Base-by-base conservation (phyloP, 2,329 filamentous ascomycete species). In the Aphanocladium album region DNA sequence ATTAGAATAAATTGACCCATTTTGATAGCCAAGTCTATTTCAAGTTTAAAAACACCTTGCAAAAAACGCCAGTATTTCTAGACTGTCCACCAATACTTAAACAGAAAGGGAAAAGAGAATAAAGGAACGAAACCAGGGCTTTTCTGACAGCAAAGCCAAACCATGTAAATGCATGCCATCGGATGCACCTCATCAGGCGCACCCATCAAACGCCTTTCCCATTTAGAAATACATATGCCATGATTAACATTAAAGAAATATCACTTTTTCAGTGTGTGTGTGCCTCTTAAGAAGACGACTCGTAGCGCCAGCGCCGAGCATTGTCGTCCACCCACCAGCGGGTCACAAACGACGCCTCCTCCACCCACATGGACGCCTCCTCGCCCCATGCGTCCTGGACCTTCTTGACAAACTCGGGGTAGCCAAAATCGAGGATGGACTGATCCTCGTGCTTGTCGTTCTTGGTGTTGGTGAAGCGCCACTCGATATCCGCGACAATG, bases 401-500 rank as follows among this genome's bases (percentile, higher is more conserved):
- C 5, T 60, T 63, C 2, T 57, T 35, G 30, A 65, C 45, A 19
- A 68, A 65, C 5, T 49, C 25, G 3, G 47, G 37, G 30, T 70
- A 64, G 0, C 67, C 67, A 65, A 73, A 74, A 0, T 67, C 66
- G 3, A 69, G 33, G 2, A 72, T 53, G 0, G 68, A 61, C 1
- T 67, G 59, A 33, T 66, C 49, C 63, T 74, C 72, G 37, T 70
- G 63, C 5, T 69, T 70, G 33, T 74, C 73, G 14, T 59, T 58
- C 33, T 65, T 50, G 1, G 69, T 43, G 35, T 74, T 64, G 23
- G 68, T 72, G 43, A 75, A 69, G 1, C 67, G 66, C 67, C 72
- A 74, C 57, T 72, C 72, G 25, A 68, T 66, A 37, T 69, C 67
- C 46, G 71, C 66, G 21, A 69, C 67, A 27, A 73, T 65, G 0